Percentiles rank a stretch among this genome's conserved stretches.
Conservation (phyloP, 208 protist species). For the Strigomonas culicis region DNA sequence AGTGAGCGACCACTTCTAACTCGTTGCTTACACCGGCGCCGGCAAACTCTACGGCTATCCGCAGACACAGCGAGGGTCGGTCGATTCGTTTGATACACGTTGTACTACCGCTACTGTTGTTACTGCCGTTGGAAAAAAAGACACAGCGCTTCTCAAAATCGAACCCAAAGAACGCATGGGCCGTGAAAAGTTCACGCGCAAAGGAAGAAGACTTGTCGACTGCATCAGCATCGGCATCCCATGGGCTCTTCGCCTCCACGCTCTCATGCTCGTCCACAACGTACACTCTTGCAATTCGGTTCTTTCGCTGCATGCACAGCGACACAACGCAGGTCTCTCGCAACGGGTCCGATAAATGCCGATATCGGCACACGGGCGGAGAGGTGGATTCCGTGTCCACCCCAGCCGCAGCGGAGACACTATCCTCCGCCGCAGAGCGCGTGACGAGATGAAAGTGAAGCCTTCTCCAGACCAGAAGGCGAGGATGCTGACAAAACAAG, state of each 20-base stretch:
- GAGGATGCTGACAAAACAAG: not conserved
- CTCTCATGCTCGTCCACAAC: not conserved
- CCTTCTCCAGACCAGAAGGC: not conserved
- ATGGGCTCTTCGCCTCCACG: not conserved
- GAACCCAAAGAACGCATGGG: not conserved
- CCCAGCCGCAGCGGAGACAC: too few species aligned
- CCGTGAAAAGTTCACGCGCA: not conserved
- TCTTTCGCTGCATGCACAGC: not conserved
- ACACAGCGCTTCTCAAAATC: not conserved
- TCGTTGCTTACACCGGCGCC: not conserved
- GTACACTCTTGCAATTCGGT: not conserved
- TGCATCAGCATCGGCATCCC: too few species aligned
- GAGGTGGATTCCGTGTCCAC: too few species aligned
- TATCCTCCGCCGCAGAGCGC: too few species aligned
- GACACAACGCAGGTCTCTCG: not conserved
- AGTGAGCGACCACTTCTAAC: not conserved
- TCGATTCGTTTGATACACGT: not conserved
- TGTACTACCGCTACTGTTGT: not conserved
- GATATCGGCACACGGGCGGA: not conserved
- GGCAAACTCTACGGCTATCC: not conserved
- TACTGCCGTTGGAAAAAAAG: not conserved
- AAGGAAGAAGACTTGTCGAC: too few species aligned
- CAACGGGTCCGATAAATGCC: not conserved
- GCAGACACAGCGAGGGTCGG: not conserved
- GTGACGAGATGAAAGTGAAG: not conserved